Conservation (phyloP, 2,329 filamentous ascomycete genomes). For the Claviceps monticola region DNA sequence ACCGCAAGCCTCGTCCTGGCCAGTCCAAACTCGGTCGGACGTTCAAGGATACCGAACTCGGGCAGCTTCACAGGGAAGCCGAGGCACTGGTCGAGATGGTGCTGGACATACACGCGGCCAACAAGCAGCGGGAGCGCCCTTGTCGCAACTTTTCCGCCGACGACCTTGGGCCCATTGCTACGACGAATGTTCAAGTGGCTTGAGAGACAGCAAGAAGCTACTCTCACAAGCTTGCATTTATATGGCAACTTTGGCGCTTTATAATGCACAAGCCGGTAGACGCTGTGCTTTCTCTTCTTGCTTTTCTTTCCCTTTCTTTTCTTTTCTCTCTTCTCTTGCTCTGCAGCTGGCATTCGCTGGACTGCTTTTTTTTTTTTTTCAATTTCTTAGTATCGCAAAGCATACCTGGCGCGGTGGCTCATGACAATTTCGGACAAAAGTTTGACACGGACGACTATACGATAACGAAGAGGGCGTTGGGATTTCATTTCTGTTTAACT, state of each 20-base stretch:
- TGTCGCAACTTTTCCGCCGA: conserved; percentile 15
- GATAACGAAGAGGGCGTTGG: conserved; percentile 15
- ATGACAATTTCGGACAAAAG: conserved; percentile 9
- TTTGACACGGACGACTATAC: conserved; percentile 9
- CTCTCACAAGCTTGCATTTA: too few species aligned
- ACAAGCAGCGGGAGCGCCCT: conserved; percentile 19
- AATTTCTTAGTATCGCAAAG: conserved; percentile 7
- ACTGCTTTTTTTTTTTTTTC: neutral
- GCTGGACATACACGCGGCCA: conserved; percentile 33
- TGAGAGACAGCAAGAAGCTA: neutral
- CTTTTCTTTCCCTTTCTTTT: neutral
- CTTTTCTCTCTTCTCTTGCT: neutral
- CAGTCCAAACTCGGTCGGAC: conserved; percentile 21
- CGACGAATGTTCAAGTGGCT: conserved; percentile 9
- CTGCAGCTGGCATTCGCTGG: neutral
- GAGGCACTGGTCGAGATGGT: conserved; percentile 39
- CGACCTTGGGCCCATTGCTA: conserved; percentile 27
- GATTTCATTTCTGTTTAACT: conserved; percentile 9
- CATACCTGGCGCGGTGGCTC: conserved; percentile 17
- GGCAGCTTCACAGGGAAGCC: conserved; percentile 33
- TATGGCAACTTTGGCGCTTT: too few species aligned
- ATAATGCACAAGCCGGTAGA: too few species aligned
- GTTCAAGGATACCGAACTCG: conserved; percentile 27
- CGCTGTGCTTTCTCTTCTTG: too few species aligned
- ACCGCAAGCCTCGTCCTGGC: conserved; percentile 31